These are phyloP conservation scores for Didymellaceae sp. DNA, from an alignment of 2,329 filamentous ascomycete genomes.

Conservation along the genomic window DNA sequence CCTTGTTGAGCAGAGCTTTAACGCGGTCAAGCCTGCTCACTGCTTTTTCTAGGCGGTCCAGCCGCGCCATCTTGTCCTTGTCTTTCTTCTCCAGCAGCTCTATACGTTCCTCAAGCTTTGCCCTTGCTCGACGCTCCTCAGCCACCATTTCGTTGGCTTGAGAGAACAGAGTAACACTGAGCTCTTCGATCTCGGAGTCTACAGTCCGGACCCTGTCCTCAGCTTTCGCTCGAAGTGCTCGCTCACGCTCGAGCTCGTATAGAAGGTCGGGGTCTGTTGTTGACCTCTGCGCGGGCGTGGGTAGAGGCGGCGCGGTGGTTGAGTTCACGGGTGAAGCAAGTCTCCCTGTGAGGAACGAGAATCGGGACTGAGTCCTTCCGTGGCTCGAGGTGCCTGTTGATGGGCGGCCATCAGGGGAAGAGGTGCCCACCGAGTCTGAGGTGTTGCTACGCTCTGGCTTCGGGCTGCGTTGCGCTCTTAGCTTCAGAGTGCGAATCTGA, in stretches of 20 bases:
- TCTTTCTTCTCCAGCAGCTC: conserved; percentile 73
- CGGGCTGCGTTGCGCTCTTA: conserved; percentile 9
- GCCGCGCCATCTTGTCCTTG: conserved; percentile 68
- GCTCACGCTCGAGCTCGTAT: conserved; percentile 69
- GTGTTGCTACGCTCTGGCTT: conserved; percentile 32
- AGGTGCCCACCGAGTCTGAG: conserved; percentile 24
- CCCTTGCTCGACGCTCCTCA: conserved; percentile 72
- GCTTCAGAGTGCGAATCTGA: conserved; percentile 66
- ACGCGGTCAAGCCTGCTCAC: conserved; percentile 75
- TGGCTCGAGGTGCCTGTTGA: conserved; percentile 36
- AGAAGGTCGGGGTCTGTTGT: conserved; percentile 58
- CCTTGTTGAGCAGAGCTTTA: conserved; percentile 61
- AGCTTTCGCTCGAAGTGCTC: conserved; percentile 69
- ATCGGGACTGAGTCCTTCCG: conserved; percentile 45
- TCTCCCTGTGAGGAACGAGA: conserved; percentile 53
- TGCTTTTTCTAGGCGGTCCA: conserved; percentile 75
- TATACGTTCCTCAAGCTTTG: conserved; percentile 74
- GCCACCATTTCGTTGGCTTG: conserved; percentile 91
- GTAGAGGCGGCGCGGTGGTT: conserved; percentile 21
- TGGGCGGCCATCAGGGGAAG: conserved; percentile 38
- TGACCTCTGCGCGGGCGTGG: conserved; percentile 18
- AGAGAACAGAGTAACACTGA: conserved; percentile 76
- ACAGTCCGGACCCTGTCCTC: conserved; percentile 72
- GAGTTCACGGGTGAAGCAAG: conserved; percentile 43
- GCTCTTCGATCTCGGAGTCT: conserved; percentile 77